A percentile compares a stretch with the other conserved stretches of the same genome.
These are phyloP conservation scores for Petunia axillaris DNA, from an alignment of 257 asterid genomes.

Conservation along the genomic window DNA sequence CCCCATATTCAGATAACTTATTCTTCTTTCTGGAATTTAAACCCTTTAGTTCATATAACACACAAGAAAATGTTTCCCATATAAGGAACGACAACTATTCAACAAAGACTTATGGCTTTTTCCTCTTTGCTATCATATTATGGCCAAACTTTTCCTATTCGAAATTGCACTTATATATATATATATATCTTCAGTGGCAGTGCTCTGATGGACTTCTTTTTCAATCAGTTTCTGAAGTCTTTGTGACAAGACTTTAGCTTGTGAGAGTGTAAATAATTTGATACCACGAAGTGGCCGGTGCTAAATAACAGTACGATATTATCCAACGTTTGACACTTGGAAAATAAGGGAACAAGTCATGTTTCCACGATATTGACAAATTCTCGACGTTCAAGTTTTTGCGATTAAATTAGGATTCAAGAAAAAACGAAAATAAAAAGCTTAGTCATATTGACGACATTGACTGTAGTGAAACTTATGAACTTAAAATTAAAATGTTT, in stretches of 20 bases:
- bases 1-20: background rate
- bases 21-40: background rate
- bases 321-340: slow-evolving; percentile 22
- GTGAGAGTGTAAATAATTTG: slow-evolving; percentile 15
- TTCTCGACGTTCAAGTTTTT: slow-evolving; percentile 15
- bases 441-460: no score
- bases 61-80: background rate
- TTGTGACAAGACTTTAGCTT: slow-evolving; percentile 22
- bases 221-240: background rate
- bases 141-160: slow-evolving; percentile 13
- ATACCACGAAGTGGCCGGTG: slow-evolving; percentile 18
- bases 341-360: slow-evolving; percentile 10
- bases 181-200: background rate
- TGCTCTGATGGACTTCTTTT: background rate
- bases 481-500: background rate
- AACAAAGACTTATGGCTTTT: background rate
- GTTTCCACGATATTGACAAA: slow-evolving; percentile 17
- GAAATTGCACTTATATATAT: background rate
- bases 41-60: background rate
- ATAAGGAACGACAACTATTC: background rate
- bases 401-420: background rate
- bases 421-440: no score
- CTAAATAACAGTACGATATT: background rate
- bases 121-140: background rate
- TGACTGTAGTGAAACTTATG: background rate